phyloP scores from a whole-genome alignment of 371 early-diverging fungal genomes.

The Encephalitozoon intestinalis region DNA sequence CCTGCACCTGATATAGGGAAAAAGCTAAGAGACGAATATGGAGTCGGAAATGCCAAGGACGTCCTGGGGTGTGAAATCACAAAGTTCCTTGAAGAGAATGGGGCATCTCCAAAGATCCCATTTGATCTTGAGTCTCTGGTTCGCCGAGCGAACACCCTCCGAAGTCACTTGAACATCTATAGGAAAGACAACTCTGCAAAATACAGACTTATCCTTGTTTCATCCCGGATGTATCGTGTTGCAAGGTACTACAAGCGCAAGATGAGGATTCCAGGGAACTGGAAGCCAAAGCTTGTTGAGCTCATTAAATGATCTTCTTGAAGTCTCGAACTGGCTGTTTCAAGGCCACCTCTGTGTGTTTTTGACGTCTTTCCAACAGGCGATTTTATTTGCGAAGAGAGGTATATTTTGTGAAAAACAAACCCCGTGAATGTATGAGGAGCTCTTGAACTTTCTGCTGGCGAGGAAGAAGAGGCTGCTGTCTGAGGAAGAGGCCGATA shows the following conservation, averaged over 20 bases:
- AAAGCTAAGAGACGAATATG: constrained; percentile 88
- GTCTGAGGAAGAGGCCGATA: constrained; percentile 24
- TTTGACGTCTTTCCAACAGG: not conserved
- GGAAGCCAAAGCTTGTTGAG: constrained; percentile 65
- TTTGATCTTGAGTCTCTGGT: constrained; percentile 97
- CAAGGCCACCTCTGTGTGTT: not conserved
- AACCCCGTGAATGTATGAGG: constrained; percentile 22
- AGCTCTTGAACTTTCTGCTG: constrained; percentile 26
- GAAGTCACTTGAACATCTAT: constrained; percentile 95
- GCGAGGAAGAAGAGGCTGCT: constrained; percentile 9
- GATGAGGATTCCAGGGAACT: constrained; percentile 89
- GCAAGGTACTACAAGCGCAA: constrained; percentile 97
- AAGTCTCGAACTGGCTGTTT: not conserved
- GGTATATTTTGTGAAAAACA: not conserved
- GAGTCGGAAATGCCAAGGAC: constrained; percentile 84
- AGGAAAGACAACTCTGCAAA: constrained; percentile 96
- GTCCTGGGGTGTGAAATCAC: constrained; percentile 90
- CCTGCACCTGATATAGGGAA: constrained; percentile 97
- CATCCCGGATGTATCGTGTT: constrained; percentile 95
- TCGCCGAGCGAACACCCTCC: constrained; percentile 96
- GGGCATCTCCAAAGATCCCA: constrained; percentile 88
- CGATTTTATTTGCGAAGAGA: not conserved
- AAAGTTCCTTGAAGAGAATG: constrained; percentile 78
- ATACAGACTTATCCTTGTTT: constrained; percentile 94
- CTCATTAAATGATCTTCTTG: constrained; percentile 24